Evolutionary conservation across 129 eudicot genomes (phyloP), one percentile per base, ranked within the genome.

Genomic region (Chrysanthemum makinoi): DNA sequence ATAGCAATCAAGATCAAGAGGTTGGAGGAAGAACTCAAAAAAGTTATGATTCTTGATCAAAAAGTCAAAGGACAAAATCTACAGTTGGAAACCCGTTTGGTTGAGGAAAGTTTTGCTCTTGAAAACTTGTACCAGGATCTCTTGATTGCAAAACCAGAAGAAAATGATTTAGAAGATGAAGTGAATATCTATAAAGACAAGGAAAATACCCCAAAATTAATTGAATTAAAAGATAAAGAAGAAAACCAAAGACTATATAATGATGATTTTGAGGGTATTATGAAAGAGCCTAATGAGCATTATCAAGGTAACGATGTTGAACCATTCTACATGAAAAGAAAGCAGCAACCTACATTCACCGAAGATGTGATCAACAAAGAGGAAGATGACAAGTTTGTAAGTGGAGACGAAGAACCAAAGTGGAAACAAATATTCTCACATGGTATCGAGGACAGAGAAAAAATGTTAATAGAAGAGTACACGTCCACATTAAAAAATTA

Each of bases 401-500:
- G 60, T 61, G 79, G 65, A 70, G 80, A 75, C 22, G 83, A 72
- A 59, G 78, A 80, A 64, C 77, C 85, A 17, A 81, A 85, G 33
- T 85, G 87, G 88, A 85, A 72, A 72, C 49, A 49, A 14, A 67
- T 83, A 17, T 80, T 72, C 53, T 44, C 81, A 66, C 81, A 72
- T n/a, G 87, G 70, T 17, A 68, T 82, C 46, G 97, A 87, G 69
- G 95, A 91, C 52, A 78, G 87, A 68, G 95, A 91, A 76, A 78
- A 72, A 80, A 79, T 87, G 66, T 73, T 91, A 58, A 59, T 83
- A 33, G 76, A 87, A 50, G 95, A 87, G 79, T 91, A 85, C 74
- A 81, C 86, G 1, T 70, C 88, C 15, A 65, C 86, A 8, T 81
- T 91, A n/a, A 77, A 71, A 62, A 86, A 70, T 73, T 87, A 76